Evolutionary conservation across 768 basidiomycete species (phyloP), one percentile per base, ranked within the genome.

Genomic region (Collybiopsis confluens): DNA sequence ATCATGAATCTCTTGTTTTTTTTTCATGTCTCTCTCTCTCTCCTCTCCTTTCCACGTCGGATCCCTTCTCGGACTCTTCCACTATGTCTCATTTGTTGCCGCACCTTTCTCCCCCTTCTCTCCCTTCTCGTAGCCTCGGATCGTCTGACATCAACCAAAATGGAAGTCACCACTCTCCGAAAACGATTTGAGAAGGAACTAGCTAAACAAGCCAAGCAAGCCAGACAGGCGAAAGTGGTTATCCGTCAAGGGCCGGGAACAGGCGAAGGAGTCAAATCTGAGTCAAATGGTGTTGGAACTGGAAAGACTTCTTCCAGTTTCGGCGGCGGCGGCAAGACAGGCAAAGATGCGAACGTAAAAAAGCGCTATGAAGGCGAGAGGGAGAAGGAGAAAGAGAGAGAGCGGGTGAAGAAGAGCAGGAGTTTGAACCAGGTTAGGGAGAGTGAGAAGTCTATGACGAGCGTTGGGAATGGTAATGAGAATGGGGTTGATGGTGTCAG

Each of bases 131-230:
- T 59, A 92, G 90, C 88, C 52, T 82, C 86, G 55, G 85, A 90
- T 56, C 82, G 90, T 48, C 75, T 88, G 58, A 68, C 79, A 49
- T 78, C 82, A 42, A 87, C 84, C 4, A 82, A 83, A 64, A 79
- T 81, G 60, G 87, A 91, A 70, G 85, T 88, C 36, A 70, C 79
- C 4, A 70, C 73, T 51, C 73, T 91, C 44, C 83, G 86, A 36
- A 75, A 74, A 48, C 81, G 81, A 56, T 89, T 92, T 61, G 86
- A 90, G 66, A 76, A 72, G 15, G 91, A 92, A 70, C 73, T 92
- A 37, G 79, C 81, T 20, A 73, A 85, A 33, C 88, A 91, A 62
- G 83, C 86, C 2, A 74, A 76, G 11, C 38, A 16, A 40, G 38
- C 38, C n/a, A 7, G 38, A 16, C 38, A 40, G 30, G 30, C 30